A percentile compares a stretch with the other conserved stretches of the same genome.
These are phyloP conservation scores for Ogataea degrootiae DNA, from an alignment of 805 yeast species.

Conservation along the genomic window DNA sequence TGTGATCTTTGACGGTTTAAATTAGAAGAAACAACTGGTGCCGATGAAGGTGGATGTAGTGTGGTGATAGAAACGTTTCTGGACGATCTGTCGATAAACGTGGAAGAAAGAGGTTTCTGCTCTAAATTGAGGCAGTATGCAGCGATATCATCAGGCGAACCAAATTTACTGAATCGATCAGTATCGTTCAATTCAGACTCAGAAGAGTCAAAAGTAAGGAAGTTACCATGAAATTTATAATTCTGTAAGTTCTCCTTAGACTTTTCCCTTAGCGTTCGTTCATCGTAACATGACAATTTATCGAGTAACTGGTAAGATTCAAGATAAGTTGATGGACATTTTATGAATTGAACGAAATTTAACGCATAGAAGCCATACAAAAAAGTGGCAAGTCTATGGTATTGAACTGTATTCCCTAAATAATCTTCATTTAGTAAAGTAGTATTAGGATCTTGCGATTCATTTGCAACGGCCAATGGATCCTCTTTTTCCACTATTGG, in stretches of 20 bases:
- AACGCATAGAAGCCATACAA: conserved; percentile 57
- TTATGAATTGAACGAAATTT: conserved; percentile 39
- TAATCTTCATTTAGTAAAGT: background rate
- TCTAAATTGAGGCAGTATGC: conserved; percentile 1
- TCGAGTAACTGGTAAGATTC: conserved; percentile 14
- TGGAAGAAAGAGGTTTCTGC: background rate
- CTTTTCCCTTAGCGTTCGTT: conserved; percentile 21
- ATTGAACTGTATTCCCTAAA: background rate
- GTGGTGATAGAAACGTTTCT: background rate
- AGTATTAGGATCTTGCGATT: background rate
- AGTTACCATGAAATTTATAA: conserved; percentile 46
- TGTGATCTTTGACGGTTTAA: background rate
- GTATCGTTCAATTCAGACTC: conserved; percentile 31
- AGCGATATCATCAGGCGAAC: conserved; percentile 21
- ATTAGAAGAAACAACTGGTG: background rate
- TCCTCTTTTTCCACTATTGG: background rate
- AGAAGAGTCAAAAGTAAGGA: conserved; percentile 30
- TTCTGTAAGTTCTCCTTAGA: conserved; percentile 28
- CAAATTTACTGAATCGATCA: conserved; percentile 26
- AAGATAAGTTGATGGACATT: conserved; percentile 37
- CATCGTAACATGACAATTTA: background rate
- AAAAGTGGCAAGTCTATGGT: conserved; percentile 25
- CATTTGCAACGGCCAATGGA: background rate
- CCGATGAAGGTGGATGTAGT: background rate
- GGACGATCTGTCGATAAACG: background rate